phyloP scores from a whole-genome alignment of 176 grass and related monocot species.

The Oryza glumipatula region DNA sequence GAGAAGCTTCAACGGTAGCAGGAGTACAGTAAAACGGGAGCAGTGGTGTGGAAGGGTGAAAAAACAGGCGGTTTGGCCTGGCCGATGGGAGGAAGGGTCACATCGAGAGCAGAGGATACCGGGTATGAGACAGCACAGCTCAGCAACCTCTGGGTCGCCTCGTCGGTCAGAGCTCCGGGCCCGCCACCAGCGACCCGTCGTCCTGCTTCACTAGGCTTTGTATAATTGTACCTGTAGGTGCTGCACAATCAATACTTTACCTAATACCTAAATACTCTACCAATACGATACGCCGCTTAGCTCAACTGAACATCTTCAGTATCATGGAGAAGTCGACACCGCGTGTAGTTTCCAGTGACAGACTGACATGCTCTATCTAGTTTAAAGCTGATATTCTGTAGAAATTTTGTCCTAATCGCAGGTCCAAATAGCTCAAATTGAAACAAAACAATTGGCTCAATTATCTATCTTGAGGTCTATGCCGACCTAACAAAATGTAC shows the following conservation, averaged over 20 bases:
- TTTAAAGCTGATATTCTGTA: neutral
- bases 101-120: constrained; percentile 37
- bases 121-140: constrained; percentile 43
- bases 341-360: neutral
- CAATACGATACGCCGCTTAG: neutral
- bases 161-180: constrained; percentile 24
- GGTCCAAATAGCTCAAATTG: neutral
- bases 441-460: neutral
- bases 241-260: neutral
- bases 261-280: neutral
- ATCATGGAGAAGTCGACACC: neutral
- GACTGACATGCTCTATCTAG: neutral
- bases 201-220: neutral
- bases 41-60: constrained; percentile 19
- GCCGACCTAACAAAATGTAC: too few species aligned
- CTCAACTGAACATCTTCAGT: neutral
- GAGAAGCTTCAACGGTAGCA: too few species aligned
- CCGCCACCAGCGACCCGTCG: neutral
- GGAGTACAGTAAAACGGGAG: neutral
- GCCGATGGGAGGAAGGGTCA: constrained; percentile 26
- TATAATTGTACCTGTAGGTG: neutral
- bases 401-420: neutral
- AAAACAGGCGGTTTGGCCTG: constrained; percentile 20
- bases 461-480: neutral
- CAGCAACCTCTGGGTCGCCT: constrained; percentile 26